Percentiles rank a stretch among this genome's conserved stretches.
Conservation (phyloP, 306 rosid genomes). For the Vachellia collinsii region DNA sequence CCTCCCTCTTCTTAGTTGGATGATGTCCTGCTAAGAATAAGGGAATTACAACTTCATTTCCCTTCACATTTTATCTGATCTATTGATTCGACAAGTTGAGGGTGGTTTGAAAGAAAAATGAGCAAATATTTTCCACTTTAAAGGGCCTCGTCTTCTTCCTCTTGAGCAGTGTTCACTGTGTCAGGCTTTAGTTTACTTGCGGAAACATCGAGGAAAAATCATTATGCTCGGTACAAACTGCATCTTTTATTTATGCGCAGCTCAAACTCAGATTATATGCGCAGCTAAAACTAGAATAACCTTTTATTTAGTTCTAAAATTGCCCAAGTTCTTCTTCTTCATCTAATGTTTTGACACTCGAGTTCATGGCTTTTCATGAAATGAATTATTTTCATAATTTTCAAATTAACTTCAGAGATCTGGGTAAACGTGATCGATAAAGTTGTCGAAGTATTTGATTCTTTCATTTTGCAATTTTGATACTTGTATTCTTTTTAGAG, state of each 20-base stretch:
- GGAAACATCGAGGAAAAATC: conserved; percentile 1
- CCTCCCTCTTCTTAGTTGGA: background rate
- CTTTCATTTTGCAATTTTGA: conserved; percentile 33
- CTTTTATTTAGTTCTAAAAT: conserved; percentile 6
- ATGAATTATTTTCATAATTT: conserved; percentile 15
- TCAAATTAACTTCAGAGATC: background rate
- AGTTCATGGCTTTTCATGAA: conserved; percentile 27
- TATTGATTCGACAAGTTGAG: conserved; percentile 24
- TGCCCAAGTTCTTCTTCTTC: conserved; percentile 19
- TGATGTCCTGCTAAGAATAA: background rate
- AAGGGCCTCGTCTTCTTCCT: background rate
- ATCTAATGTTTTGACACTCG: background rate
- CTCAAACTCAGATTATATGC: conserved; percentile 3
- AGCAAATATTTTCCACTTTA: background rate
- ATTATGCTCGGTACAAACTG: conserved; percentile 6
- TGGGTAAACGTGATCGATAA: background rate
- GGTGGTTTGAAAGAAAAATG: conserved; percentile 5
- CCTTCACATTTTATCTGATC: conserved; percentile 45
- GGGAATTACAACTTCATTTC: conserved; percentile 26
- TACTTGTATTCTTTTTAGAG: conserved; percentile 22
- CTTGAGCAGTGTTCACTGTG: background rate
- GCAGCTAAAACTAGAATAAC: conserved; percentile 3
- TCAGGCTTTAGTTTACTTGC: conserved; percentile 9
- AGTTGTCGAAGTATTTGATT: conserved; percentile 14
- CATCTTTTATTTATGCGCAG: background rate